Conservation (phyloP, 768 basidiomycete genomes). For the Amyloporia xantha region DNA sequence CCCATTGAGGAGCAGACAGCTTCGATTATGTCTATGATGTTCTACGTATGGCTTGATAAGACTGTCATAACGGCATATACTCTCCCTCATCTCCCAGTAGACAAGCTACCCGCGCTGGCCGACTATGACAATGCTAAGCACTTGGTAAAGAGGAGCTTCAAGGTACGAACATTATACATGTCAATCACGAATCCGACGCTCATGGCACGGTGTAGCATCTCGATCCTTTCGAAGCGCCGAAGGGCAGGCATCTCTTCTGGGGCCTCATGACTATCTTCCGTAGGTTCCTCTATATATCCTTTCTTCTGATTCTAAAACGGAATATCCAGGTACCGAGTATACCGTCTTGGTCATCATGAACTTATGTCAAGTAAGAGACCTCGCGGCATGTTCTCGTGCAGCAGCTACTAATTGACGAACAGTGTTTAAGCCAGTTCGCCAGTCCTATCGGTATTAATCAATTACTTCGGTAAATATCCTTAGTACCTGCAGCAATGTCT, state of each 20-base stretch:
- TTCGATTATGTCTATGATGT: slow-evolving; percentile 25
- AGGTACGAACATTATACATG: slow-evolving; percentile 42
- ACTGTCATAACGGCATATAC: slow-evolving; percentile 38
- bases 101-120: slow-evolving; percentile 40
- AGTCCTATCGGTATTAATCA: slow-evolving; percentile 30
- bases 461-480: slow-evolving; percentile 22
- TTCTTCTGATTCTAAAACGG: not conserved
- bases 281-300: not conserved
- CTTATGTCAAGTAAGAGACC: not conserved
- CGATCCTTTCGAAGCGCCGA: slow-evolving; percentile 28
- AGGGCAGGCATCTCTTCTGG: slow-evolving; percentile 24
- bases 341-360: not conserved
- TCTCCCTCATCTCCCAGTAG: slow-evolving; percentile 37
- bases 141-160: slow-evolving; percentile 28
- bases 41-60: slow-evolving; percentile 51
- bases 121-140: slow-evolving; percentile 37
- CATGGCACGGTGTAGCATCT: slow-evolving; percentile 28
- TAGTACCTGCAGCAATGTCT: not conserved
- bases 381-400: not conserved
- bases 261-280: slow-evolving; percentile 20
- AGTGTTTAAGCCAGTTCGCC: slow-evolving; percentile 19
- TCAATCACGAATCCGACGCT: slow-evolving; percentile 46
- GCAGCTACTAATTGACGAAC: slow-evolving; percentile 15
- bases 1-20: slow-evolving; percentile 27
- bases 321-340: not conserved